A percentile compares a stretch with the other conserved stretches of the same genome.
Evolutionary conservation across 345 rosid genomes (phyloP).

Genomic region (Eutrema heterophyllum): DNA sequence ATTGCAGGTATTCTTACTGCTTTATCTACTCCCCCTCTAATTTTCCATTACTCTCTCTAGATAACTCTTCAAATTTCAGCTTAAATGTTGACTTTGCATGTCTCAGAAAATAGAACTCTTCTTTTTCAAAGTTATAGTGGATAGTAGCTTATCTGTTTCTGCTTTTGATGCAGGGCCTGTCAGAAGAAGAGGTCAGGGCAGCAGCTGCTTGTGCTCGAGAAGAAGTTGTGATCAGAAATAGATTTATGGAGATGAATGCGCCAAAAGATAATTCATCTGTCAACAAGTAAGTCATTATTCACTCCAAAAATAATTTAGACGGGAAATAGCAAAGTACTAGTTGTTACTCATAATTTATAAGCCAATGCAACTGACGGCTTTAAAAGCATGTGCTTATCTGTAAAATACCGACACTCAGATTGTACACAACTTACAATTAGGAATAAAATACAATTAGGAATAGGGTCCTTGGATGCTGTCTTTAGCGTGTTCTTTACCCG

Average conservation of each 20-base stretch:
- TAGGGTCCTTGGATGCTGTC: conserved; percentile 5
- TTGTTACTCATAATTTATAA: neutral
- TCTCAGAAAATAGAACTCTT: neutral
- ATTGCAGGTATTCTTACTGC: conserved; percentile 58
- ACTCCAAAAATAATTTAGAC: neutral
- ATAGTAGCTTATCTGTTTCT: conserved; percentile 16
- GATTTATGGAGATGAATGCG: conserved; percentile 95
- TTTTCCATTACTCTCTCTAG: neutral
- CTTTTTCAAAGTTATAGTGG: neutral
- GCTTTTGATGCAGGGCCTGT: conserved; percentile 67
- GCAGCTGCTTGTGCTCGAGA: conserved; percentile 97
- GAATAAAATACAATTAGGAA: neutral
- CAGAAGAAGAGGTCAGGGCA: conserved; percentile 93
- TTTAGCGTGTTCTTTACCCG: conserved; percentile 11
- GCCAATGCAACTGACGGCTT: neutral
- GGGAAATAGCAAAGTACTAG: conserved; percentile 5
- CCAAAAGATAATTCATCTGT: conserved; percentile 89
- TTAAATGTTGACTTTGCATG: neutral
- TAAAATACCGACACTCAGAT: conserved; percentile 3
- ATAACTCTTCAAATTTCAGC: neutral
- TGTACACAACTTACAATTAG: neutral
- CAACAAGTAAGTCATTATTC: conserved; percentile 64
- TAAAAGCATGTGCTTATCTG: neutral
- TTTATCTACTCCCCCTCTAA: neutral
- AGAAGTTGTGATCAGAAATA: conserved; percentile 95